Percentiles rank a stretch among this genome's conserved stretches.
These are phyloP conservation scores for Botrytis elliptica DNA, from an alignment of 2,329 filamentous ascomycete species.

Conservation along the genomic window DNA sequence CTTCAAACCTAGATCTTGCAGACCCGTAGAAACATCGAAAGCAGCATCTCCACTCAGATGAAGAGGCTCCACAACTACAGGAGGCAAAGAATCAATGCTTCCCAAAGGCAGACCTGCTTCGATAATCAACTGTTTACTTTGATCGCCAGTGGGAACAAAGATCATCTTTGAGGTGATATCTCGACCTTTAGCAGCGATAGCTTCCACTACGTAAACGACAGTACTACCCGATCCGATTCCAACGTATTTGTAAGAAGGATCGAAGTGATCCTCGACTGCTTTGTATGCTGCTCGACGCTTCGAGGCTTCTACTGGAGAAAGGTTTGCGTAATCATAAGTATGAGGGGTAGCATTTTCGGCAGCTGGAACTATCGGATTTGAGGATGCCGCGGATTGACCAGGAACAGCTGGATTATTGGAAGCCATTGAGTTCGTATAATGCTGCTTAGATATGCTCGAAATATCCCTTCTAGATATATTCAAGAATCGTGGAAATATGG, in stretches of 20 bases:
- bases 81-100: constrained; percentile 40
- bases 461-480: neutral
- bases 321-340: constrained; percentile 19
- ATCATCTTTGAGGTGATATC: constrained; percentile 62
- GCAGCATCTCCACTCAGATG: constrained; percentile 52
- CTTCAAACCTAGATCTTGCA: constrained; percentile 39
- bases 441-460: neutral
- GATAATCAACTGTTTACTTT: constrained; percentile 83
- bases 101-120: constrained; percentile 74
- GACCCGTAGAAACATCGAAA: constrained; percentile 60
- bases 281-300: constrained; percentile 73
- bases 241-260: constrained; percentile 59
- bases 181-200: constrained; percentile 63
- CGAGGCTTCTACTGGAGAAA: constrained; percentile 61
- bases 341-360: constrained; percentile 27
- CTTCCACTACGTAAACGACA: constrained; percentile 81
- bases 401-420: constrained; percentile 16
- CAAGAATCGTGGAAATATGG: neutral
- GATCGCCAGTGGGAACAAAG: constrained; percentile 82
- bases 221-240: constrained; percentile 82
- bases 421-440: constrained; percentile 10
- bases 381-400: constrained; percentile 27
- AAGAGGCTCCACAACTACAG: constrained; percentile 31
- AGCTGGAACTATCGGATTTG: constrained; percentile 22
- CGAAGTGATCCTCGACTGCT: constrained; percentile 72